Evolutionary conservation across 2,329 filamentous ascomycete genomes (phyloP), one percentile per base, ranked within the genome.

Genomic region (Sarocladiaceae sp.): DNA sequence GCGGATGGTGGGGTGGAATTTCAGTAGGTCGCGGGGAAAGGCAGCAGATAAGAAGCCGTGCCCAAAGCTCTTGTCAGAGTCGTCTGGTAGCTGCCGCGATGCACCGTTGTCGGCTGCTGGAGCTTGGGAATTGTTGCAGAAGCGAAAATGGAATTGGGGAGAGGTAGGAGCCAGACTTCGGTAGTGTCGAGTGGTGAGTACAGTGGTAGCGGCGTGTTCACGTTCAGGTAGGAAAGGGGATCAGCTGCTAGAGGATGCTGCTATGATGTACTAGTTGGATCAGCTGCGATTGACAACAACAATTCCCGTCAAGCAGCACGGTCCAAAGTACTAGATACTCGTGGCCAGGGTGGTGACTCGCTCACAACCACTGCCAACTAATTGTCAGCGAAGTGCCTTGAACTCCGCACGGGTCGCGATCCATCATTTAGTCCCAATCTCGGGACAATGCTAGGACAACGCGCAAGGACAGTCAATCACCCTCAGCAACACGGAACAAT

Each of bases 401-500:
- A n/a, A n/a, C n/a, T n/a, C n/a, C n/a, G n/a, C n/a, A n/a, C n/a
- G n/a, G n/a, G n/a, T n/a, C n/a, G n/a, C n/a, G n/a, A n/a, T n/a
- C n/a, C n/a, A n/a, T n/a, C n/a, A n/a, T n/a, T n/a, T n/a, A n/a
- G n/a, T n/a, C n/a, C n/a, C n/a, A n/a, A n/a, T n/a, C n/a, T n/a
- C n/a, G n/a, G n/a, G n/a, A n/a, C n/a, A n/a, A n/a, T n/a, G n/a
- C n/a, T n/a, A n/a, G n/a, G n/a, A n/a, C n/a, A n/a, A n/a, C n/a
- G n/a, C n/a, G n/a, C n/a, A n/a, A n/a, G n/a, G n/a, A 33, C 29
- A 33, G 29, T 8, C 29, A 33, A 10, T 33, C 29, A 15, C 15
- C 29, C 29, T 15, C 29, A 8, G 29, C 18, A 42, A n/a, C 40
- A 46, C 22, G 17, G 26, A 48, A 48, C 26, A 48, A 48, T 48